Base-by-base conservation (phyloP, 371 early-diverging fungal genomes). In the Scutellospora calospora region DNA sequence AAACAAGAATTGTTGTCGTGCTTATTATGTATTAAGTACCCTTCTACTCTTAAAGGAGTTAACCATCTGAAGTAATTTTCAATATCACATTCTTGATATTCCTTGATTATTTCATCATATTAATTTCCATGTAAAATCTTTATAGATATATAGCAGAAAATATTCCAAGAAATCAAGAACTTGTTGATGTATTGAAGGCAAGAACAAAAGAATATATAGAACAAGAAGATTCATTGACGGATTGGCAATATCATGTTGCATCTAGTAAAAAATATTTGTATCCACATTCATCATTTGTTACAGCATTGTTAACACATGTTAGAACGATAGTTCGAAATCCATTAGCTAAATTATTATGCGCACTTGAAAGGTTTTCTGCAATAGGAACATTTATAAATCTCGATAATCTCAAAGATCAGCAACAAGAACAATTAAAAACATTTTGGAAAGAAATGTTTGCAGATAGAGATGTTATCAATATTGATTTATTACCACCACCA, bases 1-100 rank as follows among this genome's bases (percentile, higher is more conserved):
- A 31, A 76, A 65, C 80, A 77, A 38, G 81, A 81, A 68, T 55
- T 81, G 27, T 68, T 76, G 31, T 81, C 68, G 81, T 81, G 81
- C 45, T 31, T 81, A 65, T 60, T 66, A 54, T 81, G 81, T 33
- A 81, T 79, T 14, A 76, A 77, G 27, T 81, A 81, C n/a, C 76
- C 81, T 12, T 54, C 62, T 11, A 38, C 51, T 20, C 5, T 59
- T 20, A 66, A 66, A 59, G 63, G 63, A 52, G 41, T 81, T 20
- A 57, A 78, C 27, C 75, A 65, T 75, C 31, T 80, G 1, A 52
- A 57, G 81, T 80, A 80, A 79, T 25, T 76, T 25, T 72, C 9
- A 9, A 54, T 54, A 5, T 18, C 5, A 20, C 18, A 18, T 20
- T 57, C 8, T 57, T 22, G 12, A 20, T 62, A 14, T 29, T 31